Evolutionary conservation across 2,329 filamentous ascomycete species (phyloP).

Genomic region (Chalaropsis thielavioides): DNA sequence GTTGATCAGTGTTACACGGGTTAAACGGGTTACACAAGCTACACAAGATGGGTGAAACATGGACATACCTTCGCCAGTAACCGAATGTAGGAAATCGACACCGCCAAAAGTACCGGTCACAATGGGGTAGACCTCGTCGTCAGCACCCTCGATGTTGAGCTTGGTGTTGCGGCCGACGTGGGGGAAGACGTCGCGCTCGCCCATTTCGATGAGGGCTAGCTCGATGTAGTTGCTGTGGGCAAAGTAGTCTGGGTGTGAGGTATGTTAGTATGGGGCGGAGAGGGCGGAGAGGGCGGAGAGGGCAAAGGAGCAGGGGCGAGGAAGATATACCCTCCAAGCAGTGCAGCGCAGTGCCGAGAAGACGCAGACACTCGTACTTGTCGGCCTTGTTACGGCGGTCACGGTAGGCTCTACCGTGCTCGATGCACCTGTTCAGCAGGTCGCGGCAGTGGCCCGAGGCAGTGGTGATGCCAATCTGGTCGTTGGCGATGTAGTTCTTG

Average conservation of each 20-base stretch:
- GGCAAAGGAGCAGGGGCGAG: not conserved
- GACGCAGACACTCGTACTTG: slow-evolving; percentile 70
- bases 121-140: slow-evolving; percentile 57
- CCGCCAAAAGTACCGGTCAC: slow-evolving; percentile 89
- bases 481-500: slow-evolving; percentile 93
- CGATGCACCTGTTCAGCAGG: slow-evolving; percentile 58
- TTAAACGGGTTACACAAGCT: too few species aligned
- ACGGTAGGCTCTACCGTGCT: slow-evolving; percentile 62
- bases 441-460: slow-evolving; percentile 63
- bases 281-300: slow-evolving; percentile 3
- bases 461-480: slow-evolving; percentile 62
- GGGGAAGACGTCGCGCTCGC: slow-evolving; percentile 68
- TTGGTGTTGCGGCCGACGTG: slow-evolving; percentile 67
- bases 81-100: slow-evolving; percentile 85
- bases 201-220: slow-evolving; percentile 73
- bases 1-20: not conserved
- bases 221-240: slow-evolving; percentile 92
- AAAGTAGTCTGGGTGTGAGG: slow-evolving; percentile 50
- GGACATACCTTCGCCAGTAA: slow-evolving; percentile 48
- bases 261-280: not conserved
- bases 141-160: slow-evolving; percentile 53
- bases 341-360: slow-evolving; percentile 78
- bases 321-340: slow-evolving; percentile 55
- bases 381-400: slow-evolving; percentile 48
- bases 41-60: too few species aligned